Conservation (phyloP, 768 basidiomycete genomes). For the Podaxis sp. region DNA sequence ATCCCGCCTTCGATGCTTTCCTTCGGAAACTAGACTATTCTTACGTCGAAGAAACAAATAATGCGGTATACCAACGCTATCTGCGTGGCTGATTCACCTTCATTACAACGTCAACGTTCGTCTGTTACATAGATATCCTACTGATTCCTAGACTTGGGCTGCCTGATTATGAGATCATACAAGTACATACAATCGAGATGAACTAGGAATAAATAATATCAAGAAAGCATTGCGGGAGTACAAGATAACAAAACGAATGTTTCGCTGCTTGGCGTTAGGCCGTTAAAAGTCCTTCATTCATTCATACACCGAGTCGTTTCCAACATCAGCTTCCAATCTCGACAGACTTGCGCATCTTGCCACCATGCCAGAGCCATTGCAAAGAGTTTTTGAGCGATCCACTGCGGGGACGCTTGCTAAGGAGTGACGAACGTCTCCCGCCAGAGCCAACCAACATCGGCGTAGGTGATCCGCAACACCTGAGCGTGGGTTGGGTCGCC, state of each 20-base stretch:
- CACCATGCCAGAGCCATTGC: constrained; percentile 24
- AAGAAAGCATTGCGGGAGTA: background rate
- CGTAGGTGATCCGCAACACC: constrained; percentile 1
- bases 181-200: background rate
- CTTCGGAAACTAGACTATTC: constrained; percentile 77
- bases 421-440: background rate
- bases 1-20: constrained; percentile 67
- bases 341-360: constrained; percentile 15
- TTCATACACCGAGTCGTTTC: background rate
- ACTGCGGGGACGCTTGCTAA: constrained; percentile 19
- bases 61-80: constrained; percentile 77
- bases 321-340: constrained; percentile 4
- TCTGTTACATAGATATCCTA: background rate
- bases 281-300: background rate
- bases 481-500: constrained; percentile 13
- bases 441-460: background rate
- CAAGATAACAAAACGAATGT: background rate
- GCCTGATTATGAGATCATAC: background rate
- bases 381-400: constrained; percentile 23
- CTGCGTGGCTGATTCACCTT: constrained; percentile 32
- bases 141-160: background rate
- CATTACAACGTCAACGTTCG: background rate
- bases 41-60: constrained; percentile 92
- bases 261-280: background rate
- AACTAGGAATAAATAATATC: background rate